Percentiles rank a stretch among this genome's conserved stretches.
Evolutionary conservation across 768 basidiomycete species (phyloP).

Genomic region (Boletus rubropictus): DNA sequence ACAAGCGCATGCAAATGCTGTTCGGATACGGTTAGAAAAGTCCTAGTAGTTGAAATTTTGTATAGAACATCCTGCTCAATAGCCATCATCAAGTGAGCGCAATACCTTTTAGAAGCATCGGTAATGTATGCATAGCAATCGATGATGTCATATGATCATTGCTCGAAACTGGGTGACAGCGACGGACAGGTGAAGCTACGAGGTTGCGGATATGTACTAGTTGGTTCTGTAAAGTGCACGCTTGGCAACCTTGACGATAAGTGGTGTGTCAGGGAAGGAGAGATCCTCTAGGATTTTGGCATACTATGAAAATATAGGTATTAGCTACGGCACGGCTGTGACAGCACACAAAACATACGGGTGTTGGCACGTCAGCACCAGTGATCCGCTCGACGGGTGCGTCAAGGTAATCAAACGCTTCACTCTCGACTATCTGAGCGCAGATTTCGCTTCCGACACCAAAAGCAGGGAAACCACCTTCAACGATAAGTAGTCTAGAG

Average conservation of each 20-base stretch:
- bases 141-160: conserved; percentile 18
- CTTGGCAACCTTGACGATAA: conserved; percentile 93
- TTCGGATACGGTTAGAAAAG: conserved; percentile 65
- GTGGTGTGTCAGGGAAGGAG: conserved; percentile 87
- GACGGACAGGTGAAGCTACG: conserved; percentile 11
- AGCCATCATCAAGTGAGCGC: background rate
- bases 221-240: conserved; percentile 87
- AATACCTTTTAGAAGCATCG: conserved; percentile 9
- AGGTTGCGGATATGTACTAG: conserved; percentile 35
- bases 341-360: conserved; percentile 46
- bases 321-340: conserved; percentile 11
- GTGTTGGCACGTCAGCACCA: conserved; percentile 96
- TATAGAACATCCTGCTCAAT: background rate
- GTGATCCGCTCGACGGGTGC: conserved; percentile 97
- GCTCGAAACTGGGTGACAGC: conserved; percentile 10
- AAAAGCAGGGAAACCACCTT: conserved; percentile 98
- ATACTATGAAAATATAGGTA: conserved; percentile 48
- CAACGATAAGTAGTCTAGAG: conserved; percentile 79
- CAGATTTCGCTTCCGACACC: conserved; percentile 98
- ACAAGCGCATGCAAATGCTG: conserved; percentile 93
- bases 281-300: conserved; percentile 83
- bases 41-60: conserved; percentile 1
- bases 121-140: conserved; percentile 9
- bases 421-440: conserved; percentile 95
- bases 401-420: conserved; percentile 97